Percentiles rank a stretch among this genome's conserved stretches.
Evolutionary conservation across 2,329 filamentous ascomycete species (phyloP).

Genomic region (Neofusicoccum sp.): DNA sequence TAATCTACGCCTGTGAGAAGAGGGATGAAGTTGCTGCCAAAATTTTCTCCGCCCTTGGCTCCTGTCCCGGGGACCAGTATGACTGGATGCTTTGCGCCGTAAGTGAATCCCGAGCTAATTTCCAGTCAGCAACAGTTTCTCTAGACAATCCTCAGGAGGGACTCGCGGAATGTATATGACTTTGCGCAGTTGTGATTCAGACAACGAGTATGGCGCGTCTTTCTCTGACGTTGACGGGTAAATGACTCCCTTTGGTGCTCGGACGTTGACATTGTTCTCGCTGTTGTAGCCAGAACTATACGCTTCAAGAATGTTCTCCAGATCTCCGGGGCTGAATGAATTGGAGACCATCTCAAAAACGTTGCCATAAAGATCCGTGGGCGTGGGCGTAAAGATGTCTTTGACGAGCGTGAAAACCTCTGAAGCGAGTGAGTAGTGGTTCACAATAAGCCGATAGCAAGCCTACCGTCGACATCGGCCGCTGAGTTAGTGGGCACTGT

Average conservation of each 20-base stretch:
- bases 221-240: constrained; percentile 38
- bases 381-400: not conserved
- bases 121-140: constrained; percentile 24
- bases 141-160: constrained; percentile 46
- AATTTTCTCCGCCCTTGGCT: constrained; percentile 47
- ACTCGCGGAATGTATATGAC: constrained; percentile 53
- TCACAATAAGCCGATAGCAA: not conserved
- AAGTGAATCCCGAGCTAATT: constrained; percentile 41
- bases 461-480: not conserved
- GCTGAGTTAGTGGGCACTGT: not conserved
- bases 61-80: constrained; percentile 57
- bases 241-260: not conserved
- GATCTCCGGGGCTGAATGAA: not conserved
- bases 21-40: constrained; percentile 50
- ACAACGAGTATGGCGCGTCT: constrained; percentile 51
- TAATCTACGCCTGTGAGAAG: constrained; percentile 43
- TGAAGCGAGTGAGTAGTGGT: not conserved
- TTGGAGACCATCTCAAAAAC: not conserved
- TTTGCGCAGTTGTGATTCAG: constrained; percentile 46
- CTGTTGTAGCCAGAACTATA: not conserved
- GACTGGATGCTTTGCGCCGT: constrained; percentile 47
- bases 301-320: not conserved
- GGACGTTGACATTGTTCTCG: not conserved
- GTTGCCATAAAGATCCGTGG: not conserved
- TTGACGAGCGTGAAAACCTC: not conserved